Base-by-base conservation (phyloP, 441 rosid species). In the Erodium moschatum region DNA sequence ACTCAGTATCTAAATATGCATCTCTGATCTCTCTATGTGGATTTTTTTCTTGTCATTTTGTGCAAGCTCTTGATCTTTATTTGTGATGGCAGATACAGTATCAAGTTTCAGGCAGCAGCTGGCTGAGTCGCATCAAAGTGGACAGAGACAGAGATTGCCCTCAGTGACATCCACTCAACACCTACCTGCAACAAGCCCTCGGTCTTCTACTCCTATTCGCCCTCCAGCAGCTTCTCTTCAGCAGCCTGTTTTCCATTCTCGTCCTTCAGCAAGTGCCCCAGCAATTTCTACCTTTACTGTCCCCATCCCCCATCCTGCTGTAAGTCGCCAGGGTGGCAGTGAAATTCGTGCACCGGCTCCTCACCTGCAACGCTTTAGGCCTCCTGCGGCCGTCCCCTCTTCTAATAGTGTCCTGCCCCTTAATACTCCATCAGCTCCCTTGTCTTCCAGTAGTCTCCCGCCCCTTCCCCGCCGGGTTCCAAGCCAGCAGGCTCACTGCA, bases 271-370 rank as follows among this genome's bases (percentile, higher is more conserved):
- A 4, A 74, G 78, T 75, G 46, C 73, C 71, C 78, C 72, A 64
- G 56, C 79, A 18, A 84, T 91, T 78, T 86, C 83, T 16, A 82
- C 88, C 65, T 79, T 78, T 68, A 74, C 83, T 19, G 79, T 78
- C 76, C 74, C 82, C 64, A 66, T 73, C 69, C 65, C 78, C 24
- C 75, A 82, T 65, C 66, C 86, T 46, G 33, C 78, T 5, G 73
- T 70, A 44, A 89, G 79, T 79, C 79, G 65, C 71, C 86, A 80
- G 68, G 74, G 71, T 40, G 77, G 80, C 42, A 78, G 80, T 64
- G 87, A 80, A 72, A 52, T 82, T 72, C 85, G 82, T 52, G 70
- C 85, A 61, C 89, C 88, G 54, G 84, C 87, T 40, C 90, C 90
- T 11, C 92, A 87, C 71, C 62, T 84, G 68, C 90, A 80, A 56